Conservation (phyloP, 306 rosid species). For the Alnus glutinosa region DNA sequence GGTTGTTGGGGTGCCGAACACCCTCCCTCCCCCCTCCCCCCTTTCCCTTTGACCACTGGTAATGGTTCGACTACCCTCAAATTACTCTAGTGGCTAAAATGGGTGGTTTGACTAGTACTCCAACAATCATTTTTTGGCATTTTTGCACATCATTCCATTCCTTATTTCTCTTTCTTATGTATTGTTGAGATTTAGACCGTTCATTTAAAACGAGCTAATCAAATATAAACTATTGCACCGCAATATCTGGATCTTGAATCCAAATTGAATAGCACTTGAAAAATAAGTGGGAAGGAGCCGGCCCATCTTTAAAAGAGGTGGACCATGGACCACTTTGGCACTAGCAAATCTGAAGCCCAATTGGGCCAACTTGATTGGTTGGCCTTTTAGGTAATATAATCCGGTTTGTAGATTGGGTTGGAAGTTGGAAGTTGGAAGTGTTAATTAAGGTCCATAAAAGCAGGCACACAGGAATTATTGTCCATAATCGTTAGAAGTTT, state of each 20-base stretch:
- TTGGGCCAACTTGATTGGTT: background rate
- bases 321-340: background rate
- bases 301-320: background rate
- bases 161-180: background rate
- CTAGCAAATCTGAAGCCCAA: background rate
- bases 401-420: background rate
- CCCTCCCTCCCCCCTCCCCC: too few species aligned
- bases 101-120: too few species aligned
- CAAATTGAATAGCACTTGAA: background rate
- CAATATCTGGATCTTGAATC: too few species aligned
- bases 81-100: too few species aligned
- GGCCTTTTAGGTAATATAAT: background rate
- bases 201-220: background rate
- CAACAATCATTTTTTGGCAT: too few species aligned
- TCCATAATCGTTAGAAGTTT: too few species aligned
- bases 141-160: too few species aligned
- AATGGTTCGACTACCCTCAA: too few species aligned
- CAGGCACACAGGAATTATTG: too few species aligned
- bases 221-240: too few species aligned
- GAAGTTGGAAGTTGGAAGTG: background rate
- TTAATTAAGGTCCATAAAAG: background rate
- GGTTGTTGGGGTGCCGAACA: too few species aligned
- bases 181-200: background rate
- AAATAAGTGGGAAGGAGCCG: background rate
- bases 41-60: too few species aligned